Evolutionary conservation across 768 basidiomycete species (phyloP).

Genomic region (Lactarius pseudohatsudake): DNA sequence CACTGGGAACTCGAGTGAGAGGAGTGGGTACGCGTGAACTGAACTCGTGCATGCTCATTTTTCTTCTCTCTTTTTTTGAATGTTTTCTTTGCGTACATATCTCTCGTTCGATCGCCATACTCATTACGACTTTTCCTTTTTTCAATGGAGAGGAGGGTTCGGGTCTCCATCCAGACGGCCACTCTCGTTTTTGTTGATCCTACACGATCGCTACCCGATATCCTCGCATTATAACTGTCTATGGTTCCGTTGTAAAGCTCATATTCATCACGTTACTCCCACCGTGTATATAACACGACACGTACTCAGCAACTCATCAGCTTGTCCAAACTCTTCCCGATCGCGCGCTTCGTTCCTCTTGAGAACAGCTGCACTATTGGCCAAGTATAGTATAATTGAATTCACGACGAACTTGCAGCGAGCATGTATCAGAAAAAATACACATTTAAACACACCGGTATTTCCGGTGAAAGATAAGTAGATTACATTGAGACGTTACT

Average conservation of each 20-base stretch:
- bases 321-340: too few relatives aligned
- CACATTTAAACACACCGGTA: too few relatives aligned
- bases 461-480: too few relatives aligned
- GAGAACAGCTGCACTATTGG: too few relatives aligned
- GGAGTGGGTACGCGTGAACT: constrained; percentile 14
- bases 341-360: too few relatives aligned
- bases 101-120: neutral
- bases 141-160: neutral
- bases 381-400: too few relatives aligned
- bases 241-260: neutral
- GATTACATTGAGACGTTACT: too few relatives aligned
- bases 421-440: too few relatives aligned
- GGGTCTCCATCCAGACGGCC: neutral
- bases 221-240: neutral
- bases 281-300: too few relatives aligned
- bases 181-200: neutral
- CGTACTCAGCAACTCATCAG: too few relatives aligned
- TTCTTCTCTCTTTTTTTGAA: neutral
- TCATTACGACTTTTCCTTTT: neutral
- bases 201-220: neutral
- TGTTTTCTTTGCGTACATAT: neutral
- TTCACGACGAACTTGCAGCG: too few relatives aligned
- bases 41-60: neutral
- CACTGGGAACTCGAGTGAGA: constrained; percentile 30
- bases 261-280: neutral